Evolutionary conservation across 2,329 filamentous ascomycete genomes (phyloP).

Genomic region (Talaromyces sp.): DNA sequence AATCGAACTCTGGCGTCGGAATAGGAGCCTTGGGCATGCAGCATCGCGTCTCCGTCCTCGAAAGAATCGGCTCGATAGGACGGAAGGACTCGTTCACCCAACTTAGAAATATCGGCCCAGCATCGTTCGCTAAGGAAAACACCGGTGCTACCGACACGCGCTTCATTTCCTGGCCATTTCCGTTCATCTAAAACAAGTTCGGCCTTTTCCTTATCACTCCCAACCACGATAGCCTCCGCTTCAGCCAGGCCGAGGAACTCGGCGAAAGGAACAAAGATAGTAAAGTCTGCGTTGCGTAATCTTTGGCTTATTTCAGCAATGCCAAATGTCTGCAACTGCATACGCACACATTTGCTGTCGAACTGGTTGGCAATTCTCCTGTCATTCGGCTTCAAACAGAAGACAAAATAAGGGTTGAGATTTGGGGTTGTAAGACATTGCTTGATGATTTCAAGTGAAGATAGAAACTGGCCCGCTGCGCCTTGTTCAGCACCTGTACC

Average conservation of each 20-base stretch:
- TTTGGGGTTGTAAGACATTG: conserved; percentile 76
- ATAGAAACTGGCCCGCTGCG: conserved; percentile 86
- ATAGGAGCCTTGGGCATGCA: conserved; percentile 41
- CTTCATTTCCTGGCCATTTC: conserved; percentile 88
- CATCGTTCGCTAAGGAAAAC: conserved; percentile 93
- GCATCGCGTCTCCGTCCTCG: conserved; percentile 55
- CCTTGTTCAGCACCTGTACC: conserved; percentile 59
- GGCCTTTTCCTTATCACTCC: conserved; percentile 85
- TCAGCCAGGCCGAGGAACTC: conserved; percentile 91
- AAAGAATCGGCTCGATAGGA: conserved; percentile 56
- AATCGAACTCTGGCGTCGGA: conserved; percentile 53
- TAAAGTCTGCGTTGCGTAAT: conserved; percentile 89
- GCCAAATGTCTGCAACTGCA: conserved; percentile 89
- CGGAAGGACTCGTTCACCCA: conserved; percentile 58
- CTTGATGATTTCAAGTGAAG: conserved; percentile 83
- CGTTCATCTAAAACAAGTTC: conserved; percentile 89
- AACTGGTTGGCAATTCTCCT: conserved; percentile 97
- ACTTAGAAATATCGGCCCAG: conserved; percentile 83
- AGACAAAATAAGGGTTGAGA: conserved; percentile 92
- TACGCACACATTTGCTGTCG: conserved; percentile 95
- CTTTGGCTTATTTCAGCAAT: conserved; percentile 96
- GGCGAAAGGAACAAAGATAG: conserved; percentile 88
- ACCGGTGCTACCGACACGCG: conserved; percentile 82
- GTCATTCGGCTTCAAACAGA: conserved; percentile 96
- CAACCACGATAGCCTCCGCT: conserved; percentile 76